These are phyloP conservation scores for Camelina laxa DNA, from an alignment of 345 rosid genomes.

Conservation along the genomic window DNA sequence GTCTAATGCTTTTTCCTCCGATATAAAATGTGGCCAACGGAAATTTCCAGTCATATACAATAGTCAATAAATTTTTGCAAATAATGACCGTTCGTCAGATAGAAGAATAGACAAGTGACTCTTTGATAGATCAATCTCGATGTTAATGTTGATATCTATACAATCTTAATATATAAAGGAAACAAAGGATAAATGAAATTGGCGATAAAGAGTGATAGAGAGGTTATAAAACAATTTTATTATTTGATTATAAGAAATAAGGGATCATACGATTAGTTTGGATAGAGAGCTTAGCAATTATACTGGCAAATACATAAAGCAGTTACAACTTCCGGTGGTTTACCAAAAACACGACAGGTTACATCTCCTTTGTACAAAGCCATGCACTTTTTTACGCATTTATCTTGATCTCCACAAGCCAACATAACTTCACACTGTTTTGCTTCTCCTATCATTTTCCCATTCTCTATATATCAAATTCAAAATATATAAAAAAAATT, in stretches of 20 bases:
- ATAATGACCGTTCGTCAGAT: too few relatives aligned
- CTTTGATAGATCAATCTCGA: too few relatives aligned
- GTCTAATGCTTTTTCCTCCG: too few relatives aligned
- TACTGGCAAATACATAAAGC: not conserved
- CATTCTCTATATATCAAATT: not conserved
- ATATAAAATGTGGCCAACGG: too few relatives aligned
- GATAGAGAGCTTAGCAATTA: not conserved
- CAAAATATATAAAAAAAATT: not conserved
- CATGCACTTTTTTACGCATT: not conserved
- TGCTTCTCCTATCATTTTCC: not conserved
- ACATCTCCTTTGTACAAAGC: not conserved
- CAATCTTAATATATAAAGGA: too few relatives aligned
- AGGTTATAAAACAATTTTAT: not conserved
- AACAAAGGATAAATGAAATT: not conserved
- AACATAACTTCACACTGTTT: not conserved
- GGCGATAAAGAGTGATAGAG: not conserved
- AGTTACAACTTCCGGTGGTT: not conserved
- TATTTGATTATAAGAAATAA: not conserved
- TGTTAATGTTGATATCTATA: too few relatives aligned
- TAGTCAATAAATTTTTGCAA: too few relatives aligned
- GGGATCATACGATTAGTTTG: not conserved
- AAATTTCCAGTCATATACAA: too few relatives aligned
- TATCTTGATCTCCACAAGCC: not conserved
- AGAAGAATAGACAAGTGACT: too few relatives aligned
- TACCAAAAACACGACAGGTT: not conserved